These are phyloP conservation scores for Cymbidium sinense DNA, from an alignment of 106 monocot species.

Conservation along the genomic window DNA sequence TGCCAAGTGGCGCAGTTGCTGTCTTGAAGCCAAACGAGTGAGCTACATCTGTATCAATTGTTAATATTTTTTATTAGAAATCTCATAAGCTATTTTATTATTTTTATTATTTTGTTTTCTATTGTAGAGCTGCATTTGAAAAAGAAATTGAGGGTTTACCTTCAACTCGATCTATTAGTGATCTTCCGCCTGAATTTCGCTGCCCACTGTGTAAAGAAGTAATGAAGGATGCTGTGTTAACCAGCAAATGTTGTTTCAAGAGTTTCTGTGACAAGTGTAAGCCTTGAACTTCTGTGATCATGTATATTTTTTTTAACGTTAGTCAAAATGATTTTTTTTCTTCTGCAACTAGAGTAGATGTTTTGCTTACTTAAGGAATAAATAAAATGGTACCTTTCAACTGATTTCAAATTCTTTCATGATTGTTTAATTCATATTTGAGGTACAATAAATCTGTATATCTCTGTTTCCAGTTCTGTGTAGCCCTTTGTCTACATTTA, in stretches of 20 bases:
- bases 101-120: background rate
- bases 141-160: slow-evolving; percentile 95
- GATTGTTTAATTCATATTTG: no score
- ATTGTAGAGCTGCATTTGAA: slow-evolving; percentile 83
- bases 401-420: background rate
- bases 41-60: slow-evolving; percentile 4
- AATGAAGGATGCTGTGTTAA: slow-evolving; percentile 98
- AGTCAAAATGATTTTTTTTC: background rate
- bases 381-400: background rate
- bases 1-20: slow-evolving; percentile 94
- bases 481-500: no score
- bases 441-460: no score
- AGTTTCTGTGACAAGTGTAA: slow-evolving; percentile 99
- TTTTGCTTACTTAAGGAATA: background rate
- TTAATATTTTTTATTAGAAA: no score
- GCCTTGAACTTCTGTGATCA: slow-evolving; percentile 7
- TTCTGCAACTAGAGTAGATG: background rate
- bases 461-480: no score
- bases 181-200: slow-evolving; percentile 76
- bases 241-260: slow-evolving; percentile 95
- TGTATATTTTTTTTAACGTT: background rate
- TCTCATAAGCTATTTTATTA: no score
- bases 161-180: slow-evolving; percentile 53
- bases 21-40: slow-evolving; percentile 96
- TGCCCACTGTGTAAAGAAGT: slow-evolving; percentile 97